Percentiles rank a stretch among this genome's conserved stretches.
These are phyloP conservation scores for Dactylellina cionopaga DNA, from an alignment of 2,329 filamentous ascomycete genomes.

Conservation along the genomic window DNA sequence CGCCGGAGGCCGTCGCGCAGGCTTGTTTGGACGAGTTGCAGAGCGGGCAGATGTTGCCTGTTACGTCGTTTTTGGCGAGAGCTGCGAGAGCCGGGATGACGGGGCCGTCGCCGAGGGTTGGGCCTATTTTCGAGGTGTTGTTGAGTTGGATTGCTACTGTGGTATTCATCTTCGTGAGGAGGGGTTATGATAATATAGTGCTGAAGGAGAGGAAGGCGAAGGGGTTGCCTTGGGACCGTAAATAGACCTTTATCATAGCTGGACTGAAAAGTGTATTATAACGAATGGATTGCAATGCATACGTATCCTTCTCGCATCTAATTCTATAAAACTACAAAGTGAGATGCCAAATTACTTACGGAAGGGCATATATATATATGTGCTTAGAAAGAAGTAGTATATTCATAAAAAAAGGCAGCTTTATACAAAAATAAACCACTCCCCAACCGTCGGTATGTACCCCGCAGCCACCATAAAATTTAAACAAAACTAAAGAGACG, in stretches of 20 bases:
- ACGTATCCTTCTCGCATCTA: too few species aligned
- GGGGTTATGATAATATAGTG: conserved; percentile 70
- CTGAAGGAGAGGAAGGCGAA: conserved; percentile 68
- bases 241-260: neutral
- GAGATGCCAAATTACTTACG: too few species aligned
- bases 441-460: neutral
- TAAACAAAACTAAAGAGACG: neutral
- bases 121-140: conserved; percentile 67
- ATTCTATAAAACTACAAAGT: neutral
- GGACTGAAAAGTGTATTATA: neutral
- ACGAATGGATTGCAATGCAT: too few species aligned
- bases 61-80: conserved; percentile 76
- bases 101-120: conserved; percentile 68
- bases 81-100: conserved; percentile 74
- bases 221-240: conserved; percentile 59
- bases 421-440: neutral
- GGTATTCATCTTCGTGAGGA: conserved; percentile 69
- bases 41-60: conserved; percentile 79
- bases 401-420: neutral
- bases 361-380: neutral
- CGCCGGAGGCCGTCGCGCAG: conserved; percentile 71
- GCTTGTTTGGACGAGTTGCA: conserved; percentile 78
- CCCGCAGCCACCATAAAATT: too few species aligned
- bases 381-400: neutral
- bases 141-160: conserved; percentile 67